phyloP scores from a whole-genome alignment of 176 grass and related monocot genomes.

The Eleusine coracana region DNA sequence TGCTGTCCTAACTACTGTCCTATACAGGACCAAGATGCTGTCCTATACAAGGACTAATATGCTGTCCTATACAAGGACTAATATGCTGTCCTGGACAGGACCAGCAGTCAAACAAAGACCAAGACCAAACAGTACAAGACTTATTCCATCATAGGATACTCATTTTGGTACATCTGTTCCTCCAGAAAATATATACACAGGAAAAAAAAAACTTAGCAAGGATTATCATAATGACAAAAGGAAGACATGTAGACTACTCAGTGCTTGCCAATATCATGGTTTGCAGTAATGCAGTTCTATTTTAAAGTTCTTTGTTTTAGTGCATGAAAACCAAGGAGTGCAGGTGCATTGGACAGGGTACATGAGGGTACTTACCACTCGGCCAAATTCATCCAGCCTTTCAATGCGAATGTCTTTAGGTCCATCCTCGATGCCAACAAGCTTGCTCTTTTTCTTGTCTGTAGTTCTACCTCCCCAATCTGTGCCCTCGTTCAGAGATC shows the following conservation, averaged over 20 bases:
- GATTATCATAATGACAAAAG: background rate
- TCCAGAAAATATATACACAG: background rate
- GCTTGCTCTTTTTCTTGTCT: conserved; percentile 94
- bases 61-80: no score
- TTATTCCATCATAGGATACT: no score
- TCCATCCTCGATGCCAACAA: conserved; percentile 72
- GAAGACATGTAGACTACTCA: conserved; percentile 2
- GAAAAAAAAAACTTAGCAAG: background rate
- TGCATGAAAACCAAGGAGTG: background rate
- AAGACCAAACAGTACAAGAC: no score
- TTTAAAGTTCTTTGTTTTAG: background rate
- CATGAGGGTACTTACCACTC: conserved; percentile 63
- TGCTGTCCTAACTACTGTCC: no score
- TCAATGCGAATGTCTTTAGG: conserved; percentile 87
- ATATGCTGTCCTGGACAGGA: no score
- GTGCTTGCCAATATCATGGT: background rate
- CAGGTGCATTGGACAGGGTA: background rate
- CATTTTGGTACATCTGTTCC: conserved; percentile 6
- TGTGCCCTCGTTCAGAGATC: conserved; percentile 84
- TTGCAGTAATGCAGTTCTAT: conserved; percentile 13
- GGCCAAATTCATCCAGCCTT: conserved; percentile 86
- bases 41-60: no score
- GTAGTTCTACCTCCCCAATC: conserved; percentile 89
- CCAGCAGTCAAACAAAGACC: no score
- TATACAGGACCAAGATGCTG: no score